These are phyloP conservation scores for Rhizopogon rudus DNA, from an alignment of 768 basidiomycete species.

Conservation along the genomic window DNA sequence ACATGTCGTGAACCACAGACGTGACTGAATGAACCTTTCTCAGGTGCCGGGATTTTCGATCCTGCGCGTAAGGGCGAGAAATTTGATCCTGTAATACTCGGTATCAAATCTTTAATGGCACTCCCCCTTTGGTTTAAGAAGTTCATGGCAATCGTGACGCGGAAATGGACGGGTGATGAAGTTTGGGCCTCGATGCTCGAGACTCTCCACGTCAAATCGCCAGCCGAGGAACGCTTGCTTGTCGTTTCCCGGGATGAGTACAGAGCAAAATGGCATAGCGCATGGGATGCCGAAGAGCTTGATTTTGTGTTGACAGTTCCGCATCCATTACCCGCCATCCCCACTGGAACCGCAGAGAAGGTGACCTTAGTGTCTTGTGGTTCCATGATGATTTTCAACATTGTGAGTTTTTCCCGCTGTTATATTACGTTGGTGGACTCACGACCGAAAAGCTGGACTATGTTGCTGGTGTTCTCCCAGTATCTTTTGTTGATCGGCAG, in stretches of 20 bases:
- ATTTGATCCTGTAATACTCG: constrained; percentile 26
- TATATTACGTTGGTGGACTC: background rate
- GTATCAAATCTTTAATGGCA: constrained; percentile 17
- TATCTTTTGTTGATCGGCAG: constrained; percentile 45
- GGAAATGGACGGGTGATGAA: constrained; percentile 23
- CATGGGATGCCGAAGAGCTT: constrained; percentile 31
- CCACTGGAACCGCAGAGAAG: constrained; percentile 28
- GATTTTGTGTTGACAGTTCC: constrained; percentile 38
- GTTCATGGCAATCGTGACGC: constrained; percentile 35
- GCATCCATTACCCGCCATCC: constrained; percentile 35
- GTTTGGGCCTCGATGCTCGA: constrained; percentile 25
- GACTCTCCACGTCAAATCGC: constrained; percentile 29
- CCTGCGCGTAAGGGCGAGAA: constrained; percentile 30
- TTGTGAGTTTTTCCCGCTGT: constrained; percentile 25
- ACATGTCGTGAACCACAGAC: background rate
- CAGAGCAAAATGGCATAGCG: constrained; percentile 30
- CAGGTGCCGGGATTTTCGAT: constrained; percentile 41
- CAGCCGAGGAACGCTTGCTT: constrained; percentile 22
- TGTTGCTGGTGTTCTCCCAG: constrained; percentile 54
- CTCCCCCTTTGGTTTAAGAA: constrained; percentile 35
- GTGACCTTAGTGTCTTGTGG: constrained; percentile 29
- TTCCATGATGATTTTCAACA: constrained; percentile 37
- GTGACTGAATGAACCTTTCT: background rate
- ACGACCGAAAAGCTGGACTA: constrained; percentile 41
- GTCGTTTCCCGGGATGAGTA: constrained; percentile 23